phyloP scores from a whole-genome alignment of 169 alveolate genomes.

The Eimeria falciformis region DNA sequence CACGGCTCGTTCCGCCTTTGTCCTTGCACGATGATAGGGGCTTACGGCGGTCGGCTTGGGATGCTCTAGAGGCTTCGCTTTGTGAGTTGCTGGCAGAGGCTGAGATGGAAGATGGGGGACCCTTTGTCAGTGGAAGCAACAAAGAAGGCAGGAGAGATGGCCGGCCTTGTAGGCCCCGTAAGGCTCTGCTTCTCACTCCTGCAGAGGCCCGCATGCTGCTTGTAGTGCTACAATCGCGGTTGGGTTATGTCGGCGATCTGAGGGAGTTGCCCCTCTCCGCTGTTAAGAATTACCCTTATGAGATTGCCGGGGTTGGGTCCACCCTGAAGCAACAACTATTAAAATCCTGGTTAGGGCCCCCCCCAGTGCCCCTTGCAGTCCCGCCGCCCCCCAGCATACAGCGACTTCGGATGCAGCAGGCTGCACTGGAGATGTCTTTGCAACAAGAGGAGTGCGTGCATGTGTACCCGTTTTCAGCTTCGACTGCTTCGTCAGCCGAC shows the following conservation, averaged over 20 bases:
- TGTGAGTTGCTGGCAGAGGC: conserved; percentile 74
- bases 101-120: conserved; percentile 13
- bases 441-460: conserved; percentile 61
- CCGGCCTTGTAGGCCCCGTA: conserved; percentile 44
- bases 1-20: conserved; percentile 72
- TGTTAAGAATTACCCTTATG: conserved; percentile 70
- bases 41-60: conserved; percentile 77
- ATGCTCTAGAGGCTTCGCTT: conserved; percentile 32
- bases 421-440: conserved; percentile 40
- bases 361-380: conserved; percentile 67
- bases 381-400: conserved; percentile 71
- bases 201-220: conserved; percentile 74
- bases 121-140: conserved; percentile 7
- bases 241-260: conserved; percentile 78
- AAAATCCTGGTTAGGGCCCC: conserved; percentile 39
- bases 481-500: conserved; percentile 68
- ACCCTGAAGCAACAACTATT: conserved; percentile 23
- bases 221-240: conserved; percentile 70
- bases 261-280: conserved; percentile 69
- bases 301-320: conserved; percentile 61
- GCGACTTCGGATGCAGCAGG: conserved; percentile 71
- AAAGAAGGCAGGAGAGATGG: conserved; percentile 18
- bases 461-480: conserved; percentile 63
- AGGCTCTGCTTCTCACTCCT: conserved; percentile 24
- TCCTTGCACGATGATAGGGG: conserved; percentile 62